Evolutionary conservation across 2,329 filamentous ascomycete genomes (phyloP).

Genomic region (Trichoderma atroviride): DNA sequence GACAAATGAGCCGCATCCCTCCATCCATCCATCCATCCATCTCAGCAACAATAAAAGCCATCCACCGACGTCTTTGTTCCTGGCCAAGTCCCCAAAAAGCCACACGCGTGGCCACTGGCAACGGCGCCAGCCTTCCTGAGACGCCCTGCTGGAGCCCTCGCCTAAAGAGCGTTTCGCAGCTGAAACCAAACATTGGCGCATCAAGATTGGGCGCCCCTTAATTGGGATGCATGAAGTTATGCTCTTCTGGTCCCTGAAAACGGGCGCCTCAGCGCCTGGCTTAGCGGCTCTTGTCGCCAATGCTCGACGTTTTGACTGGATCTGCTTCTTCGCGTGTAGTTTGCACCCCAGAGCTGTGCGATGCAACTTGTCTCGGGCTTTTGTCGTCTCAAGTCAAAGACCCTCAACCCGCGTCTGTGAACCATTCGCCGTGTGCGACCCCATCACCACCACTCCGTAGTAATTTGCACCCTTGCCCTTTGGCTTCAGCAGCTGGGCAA

Average conservation of each 20-base stretch:
- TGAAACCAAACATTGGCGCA: constrained; percentile 21
- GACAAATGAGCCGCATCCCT: neutral
- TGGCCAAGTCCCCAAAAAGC: constrained; percentile 8
- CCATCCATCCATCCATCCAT: neutral
- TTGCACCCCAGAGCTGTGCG: neutral
- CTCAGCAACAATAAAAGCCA: neutral
- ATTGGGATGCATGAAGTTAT: constrained; percentile 12
- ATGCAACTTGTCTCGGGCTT: neutral
- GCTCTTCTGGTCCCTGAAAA: neutral
- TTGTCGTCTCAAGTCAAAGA: neutral
- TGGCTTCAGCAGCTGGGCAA: neutral
- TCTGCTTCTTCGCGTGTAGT: neutral
- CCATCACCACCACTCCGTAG: constrained; percentile 13
- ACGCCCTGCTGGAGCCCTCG: constrained; percentile 2
- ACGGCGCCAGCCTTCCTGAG: constrained; percentile 21
- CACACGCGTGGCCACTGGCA: constrained; percentile 21
- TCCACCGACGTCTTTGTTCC: neutral
- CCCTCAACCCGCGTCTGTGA: constrained; percentile 10
- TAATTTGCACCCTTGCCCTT: constrained; percentile 11
- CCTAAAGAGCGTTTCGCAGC: neutral
- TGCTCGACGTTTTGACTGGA: neutral
- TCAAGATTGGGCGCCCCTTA: constrained; percentile 8
- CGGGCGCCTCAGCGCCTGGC: neutral
- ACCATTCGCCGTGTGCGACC: constrained; percentile 8
- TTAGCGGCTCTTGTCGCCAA: neutral